phyloP scores from a whole-genome alignment of 2,329 filamentous ascomycete genomes.

The Plectosphaerella plurivora region DNA sequence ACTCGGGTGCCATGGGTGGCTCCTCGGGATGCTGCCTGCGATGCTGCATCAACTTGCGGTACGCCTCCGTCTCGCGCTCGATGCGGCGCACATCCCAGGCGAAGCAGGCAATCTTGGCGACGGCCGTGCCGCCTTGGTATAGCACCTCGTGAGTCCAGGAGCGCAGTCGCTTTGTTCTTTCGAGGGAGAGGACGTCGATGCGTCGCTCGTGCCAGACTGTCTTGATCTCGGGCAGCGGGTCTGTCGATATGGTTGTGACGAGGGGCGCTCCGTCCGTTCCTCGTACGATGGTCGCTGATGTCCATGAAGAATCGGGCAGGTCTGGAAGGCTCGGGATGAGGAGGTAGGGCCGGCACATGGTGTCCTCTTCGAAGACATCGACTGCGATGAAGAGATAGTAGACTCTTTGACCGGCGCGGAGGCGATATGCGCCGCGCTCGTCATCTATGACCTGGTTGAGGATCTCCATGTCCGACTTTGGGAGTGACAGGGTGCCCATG shows the following conservation, averaged over 20 bases:
- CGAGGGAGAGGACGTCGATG: constrained; percentile 17
- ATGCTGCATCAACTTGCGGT: constrained; percentile 7
- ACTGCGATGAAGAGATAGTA: constrained; percentile 11
- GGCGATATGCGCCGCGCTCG: background rate
- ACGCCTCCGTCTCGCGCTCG: constrained; percentile 14
- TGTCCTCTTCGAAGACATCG: constrained; percentile 21
- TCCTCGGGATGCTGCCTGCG: constrained; percentile 7
- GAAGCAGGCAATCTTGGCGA: constrained; percentile 18
- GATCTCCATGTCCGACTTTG: background rate
- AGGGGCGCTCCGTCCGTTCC: constrained; percentile 10
- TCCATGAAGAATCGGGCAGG: constrained; percentile 19
- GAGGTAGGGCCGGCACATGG: constrained; percentile 24
- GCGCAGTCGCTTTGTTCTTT: constrained; percentile 14
- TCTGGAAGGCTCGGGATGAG: constrained; percentile 20
- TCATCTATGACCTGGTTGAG: background rate
- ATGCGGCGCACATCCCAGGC: constrained; percentile 15
- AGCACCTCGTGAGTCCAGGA: constrained; percentile 3
- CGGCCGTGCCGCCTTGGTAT: background rate
- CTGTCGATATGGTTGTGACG: constrained; percentile 6
- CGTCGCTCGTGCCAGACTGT: constrained; percentile 16
- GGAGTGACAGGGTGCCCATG: too few species aligned
- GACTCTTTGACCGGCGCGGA: background rate
- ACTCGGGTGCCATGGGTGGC: constrained; percentile 12
- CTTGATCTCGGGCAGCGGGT: constrained; percentile 4
- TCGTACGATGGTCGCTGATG: constrained; percentile 15